Evolutionary conservation across 2,329 filamentous ascomycete genomes (phyloP).

Genomic region (Boeremia lycopersici): DNA sequence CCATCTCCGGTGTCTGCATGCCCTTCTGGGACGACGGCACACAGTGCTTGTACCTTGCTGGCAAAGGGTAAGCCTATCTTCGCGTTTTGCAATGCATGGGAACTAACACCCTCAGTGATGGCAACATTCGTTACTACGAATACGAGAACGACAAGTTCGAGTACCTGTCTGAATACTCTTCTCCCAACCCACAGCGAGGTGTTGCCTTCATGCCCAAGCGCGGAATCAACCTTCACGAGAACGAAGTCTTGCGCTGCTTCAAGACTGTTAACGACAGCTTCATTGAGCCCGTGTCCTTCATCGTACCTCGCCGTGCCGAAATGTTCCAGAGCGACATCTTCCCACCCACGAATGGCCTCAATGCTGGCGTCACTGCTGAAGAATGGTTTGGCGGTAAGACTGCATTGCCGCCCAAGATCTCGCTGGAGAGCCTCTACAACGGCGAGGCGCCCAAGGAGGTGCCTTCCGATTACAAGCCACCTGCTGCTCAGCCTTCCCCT

Average conservation of each 20-base stretch:
- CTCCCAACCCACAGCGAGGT: slow-evolving; percentile 90
- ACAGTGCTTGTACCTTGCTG: slow-evolving; percentile 92
- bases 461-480: slow-evolving; percentile 69
- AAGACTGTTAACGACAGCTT: slow-evolving; percentile 96
- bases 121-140: slow-evolving; percentile 99
- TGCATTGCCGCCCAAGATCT: slow-evolving; percentile 86
- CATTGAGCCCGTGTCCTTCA: slow-evolving; percentile 97
- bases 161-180: slow-evolving; percentile 96
- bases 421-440: slow-evolving; percentile 89
- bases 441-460: slow-evolving; percentile 81
- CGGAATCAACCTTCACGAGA: slow-evolving; percentile 94
- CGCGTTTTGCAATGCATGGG: neutral
- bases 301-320: slow-evolving; percentile 89
- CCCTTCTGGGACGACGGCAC: slow-evolving; percentile 99
- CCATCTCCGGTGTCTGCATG: slow-evolving; percentile 97
- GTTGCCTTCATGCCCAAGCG: slow-evolving; percentile 94
- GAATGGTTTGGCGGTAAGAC: slow-evolving; percentile 91
- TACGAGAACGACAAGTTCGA: slow-evolving; percentile 99
- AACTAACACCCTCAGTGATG: slow-evolving; percentile 67
- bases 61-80: slow-evolving; percentile 77
- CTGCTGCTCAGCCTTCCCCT: slow-evolving; percentile 48
- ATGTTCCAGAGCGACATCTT: slow-evolving; percentile 98
- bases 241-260: slow-evolving; percentile 88
- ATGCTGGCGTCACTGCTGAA: slow-evolving; percentile 76
- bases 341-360: slow-evolving; percentile 80